Conservation (phyloP, 2,329 filamentous ascomycete species). For the Lachnellula occidentalis region DNA sequence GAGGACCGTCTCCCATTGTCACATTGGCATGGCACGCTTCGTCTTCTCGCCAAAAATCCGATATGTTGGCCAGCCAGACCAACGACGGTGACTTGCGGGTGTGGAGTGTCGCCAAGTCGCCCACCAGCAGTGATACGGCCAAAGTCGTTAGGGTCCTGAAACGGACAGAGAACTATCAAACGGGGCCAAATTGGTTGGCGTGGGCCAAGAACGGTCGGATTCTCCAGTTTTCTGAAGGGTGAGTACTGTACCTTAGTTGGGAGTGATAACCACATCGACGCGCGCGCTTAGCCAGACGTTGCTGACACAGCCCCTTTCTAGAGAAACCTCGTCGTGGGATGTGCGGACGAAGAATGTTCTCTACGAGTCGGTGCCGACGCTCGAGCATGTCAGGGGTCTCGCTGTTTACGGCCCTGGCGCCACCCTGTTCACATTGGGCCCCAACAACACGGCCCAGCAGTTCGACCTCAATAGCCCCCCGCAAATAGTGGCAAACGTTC, state of each 20-base stretch:
- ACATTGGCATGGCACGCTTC: conserved; percentile 93
- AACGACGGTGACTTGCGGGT: conserved; percentile 88
- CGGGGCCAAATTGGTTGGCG: conserved; percentile 88
- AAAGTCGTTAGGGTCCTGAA: conserved; percentile 86
- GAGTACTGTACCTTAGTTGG: too few relatives aligned
- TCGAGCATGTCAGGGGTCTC: conserved; percentile 74
- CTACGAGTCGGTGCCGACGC: conserved; percentile 79
- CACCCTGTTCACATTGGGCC: conserved; percentile 85
- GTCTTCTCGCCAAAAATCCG: conserved; percentile 90
- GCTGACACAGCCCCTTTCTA: conserved; percentile 37
- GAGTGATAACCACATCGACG: conserved; percentile 30
- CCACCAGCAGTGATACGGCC: conserved; percentile 66
- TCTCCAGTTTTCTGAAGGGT: conserved; percentile 88
- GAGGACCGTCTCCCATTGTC: conserved; percentile 80
- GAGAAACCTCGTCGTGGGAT: conserved; percentile 93
- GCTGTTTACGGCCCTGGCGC: conserved; percentile 86
- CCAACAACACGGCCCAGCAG: conserved; percentile 86
- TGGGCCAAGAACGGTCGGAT: conserved; percentile 99
- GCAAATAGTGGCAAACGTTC: conserved; percentile 77
- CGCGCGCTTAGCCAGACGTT: conserved; percentile 43
- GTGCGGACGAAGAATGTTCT: conserved; percentile 96
- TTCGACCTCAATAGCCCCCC: conserved; percentile 85
- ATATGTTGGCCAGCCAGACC: conserved; percentile 94
- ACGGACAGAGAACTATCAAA: conserved; percentile 64
- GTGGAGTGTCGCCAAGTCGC: conserved; percentile 88